These are phyloP conservation scores for Bryoerythrophyllum caledonicum DNA, from an alignment of 225 moss, liverwort and hornwort species.

Conservation along the genomic window DNA sequence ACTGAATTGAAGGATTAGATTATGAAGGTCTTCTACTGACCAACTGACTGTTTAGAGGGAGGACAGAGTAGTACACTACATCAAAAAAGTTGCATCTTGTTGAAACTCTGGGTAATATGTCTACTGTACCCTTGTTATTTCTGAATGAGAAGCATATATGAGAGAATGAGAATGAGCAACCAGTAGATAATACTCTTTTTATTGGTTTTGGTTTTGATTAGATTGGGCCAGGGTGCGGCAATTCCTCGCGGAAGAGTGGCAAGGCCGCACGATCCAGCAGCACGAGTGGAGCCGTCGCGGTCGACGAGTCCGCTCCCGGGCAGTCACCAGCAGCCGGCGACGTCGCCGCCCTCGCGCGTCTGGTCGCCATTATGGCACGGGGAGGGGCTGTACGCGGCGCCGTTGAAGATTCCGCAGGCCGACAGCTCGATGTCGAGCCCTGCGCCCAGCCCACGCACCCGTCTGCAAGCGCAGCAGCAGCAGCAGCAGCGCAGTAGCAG, in stretches of 20 bases:
- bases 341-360: slow-evolving; percentile 56
- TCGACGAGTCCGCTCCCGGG: slow-evolving; percentile 84
- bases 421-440: slow-evolving; percentile 97
- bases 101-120: too few species aligned
- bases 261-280: slow-evolving; percentile 49
- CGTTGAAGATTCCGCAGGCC: slow-evolving; percentile 64
- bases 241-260: slow-evolving; percentile 67
- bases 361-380: slow-evolving; percentile 60
- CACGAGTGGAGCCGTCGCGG: slow-evolving; percentile 48
- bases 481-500: slow-evolving; percentile 32
- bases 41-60: too few species aligned
- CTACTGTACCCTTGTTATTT: neutral
- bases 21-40: too few species aligned
- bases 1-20: too few species aligned
- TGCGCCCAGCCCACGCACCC: slow-evolving; percentile 74
- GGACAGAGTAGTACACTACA: too few species aligned
- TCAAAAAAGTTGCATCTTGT: too few species aligned
- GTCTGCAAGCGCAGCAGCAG: slow-evolving; percentile 44
- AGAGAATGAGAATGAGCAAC: too few species aligned
- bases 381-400: slow-evolving; percentile 52
- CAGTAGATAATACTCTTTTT: neutral
- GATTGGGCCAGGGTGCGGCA: slow-evolving; percentile 52
- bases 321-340: slow-evolving; percentile 56
- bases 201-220: slow-evolving; percentile 17
- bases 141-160: neutral